Conservation (phyloP, 805 yeast genomes). For the Millerago galiae region DNA sequence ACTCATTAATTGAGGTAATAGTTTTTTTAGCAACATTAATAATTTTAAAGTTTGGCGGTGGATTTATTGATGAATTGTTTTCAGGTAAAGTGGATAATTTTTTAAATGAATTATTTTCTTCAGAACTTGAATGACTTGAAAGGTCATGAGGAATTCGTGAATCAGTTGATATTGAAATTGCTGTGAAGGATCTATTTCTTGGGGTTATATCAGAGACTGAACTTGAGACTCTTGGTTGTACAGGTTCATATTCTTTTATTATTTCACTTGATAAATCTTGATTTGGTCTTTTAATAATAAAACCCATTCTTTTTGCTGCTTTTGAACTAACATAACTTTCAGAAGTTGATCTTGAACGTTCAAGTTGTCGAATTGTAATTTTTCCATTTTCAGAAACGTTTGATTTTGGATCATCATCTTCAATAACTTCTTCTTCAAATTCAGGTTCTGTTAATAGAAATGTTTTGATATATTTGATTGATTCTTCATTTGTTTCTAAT, state of each 20-base stretch:
- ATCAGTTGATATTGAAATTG: slow-evolving; percentile 31
- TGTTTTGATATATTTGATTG: slow-evolving; percentile 25
- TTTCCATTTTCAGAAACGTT: neutral
- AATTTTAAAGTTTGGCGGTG: slow-evolving; percentile 15
- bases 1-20: slow-evolving; percentile 55
- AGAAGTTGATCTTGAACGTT: slow-evolving; percentile 30
- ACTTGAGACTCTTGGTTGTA: slow-evolving; percentile 2
- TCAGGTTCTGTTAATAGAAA: slow-evolving; percentile 6
- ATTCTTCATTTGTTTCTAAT: slow-evolving; percentile 36
- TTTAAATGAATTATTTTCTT: slow-evolving; percentile 27
- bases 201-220: slow-evolving; percentile 3
- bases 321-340: slow-evolving; percentile 46
- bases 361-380: slow-evolving; percentile 7
- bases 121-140: neutral
- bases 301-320: slow-evolving; percentile 73
- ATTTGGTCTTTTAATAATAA: slow-evolving; percentile 41
- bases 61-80: slow-evolving; percentile 17
- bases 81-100: slow-evolving; percentile 62
- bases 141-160: slow-evolving; percentile 35
- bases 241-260: slow-evolving; percentile 24
- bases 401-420: neutral
- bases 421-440: neutral
- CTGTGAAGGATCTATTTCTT: slow-evolving; percentile 20
- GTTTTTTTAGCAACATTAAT: slow-evolving; percentile 53
- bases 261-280: slow-evolving; percentile 20